These are phyloP conservation scores for Xerocomus potaroensis DNA, from an alignment of 768 basidiomycete genomes.

Conservation along the genomic window DNA sequence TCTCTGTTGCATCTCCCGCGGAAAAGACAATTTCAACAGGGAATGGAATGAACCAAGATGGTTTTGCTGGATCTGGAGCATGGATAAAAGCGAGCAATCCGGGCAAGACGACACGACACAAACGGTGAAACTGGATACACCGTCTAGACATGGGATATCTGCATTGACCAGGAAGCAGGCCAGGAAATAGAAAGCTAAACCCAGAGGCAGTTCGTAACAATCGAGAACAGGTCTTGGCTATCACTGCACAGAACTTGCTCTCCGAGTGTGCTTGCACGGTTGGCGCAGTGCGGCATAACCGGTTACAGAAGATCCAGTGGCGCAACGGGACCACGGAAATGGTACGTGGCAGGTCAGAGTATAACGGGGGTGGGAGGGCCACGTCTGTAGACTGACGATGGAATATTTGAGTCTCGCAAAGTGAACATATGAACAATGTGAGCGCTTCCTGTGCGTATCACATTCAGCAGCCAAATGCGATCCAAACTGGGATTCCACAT, in stretches of 20 bases:
- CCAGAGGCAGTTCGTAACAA: conserved; percentile 8
- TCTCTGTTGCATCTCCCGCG: conserved; percentile 50
- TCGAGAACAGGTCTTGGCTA: conserved; percentile 33
- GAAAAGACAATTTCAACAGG: conserved; percentile 39
- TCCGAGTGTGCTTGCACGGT: conserved; percentile 1
- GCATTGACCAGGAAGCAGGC: conserved; percentile 15
- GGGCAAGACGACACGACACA: conserved; percentile 2
- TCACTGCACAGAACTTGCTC: conserved; percentile 1
- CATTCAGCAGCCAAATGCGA: conserved; percentile 22
- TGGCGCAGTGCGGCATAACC: conserved; percentile 3
- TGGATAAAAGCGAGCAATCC: conserved; percentile 13
- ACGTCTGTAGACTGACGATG: conserved; percentile 14
- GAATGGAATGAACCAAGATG: conserved; percentile 13
- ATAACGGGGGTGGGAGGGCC: conserved; percentile 21
- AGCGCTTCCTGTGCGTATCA: conserved; percentile 35
- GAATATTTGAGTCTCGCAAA: conserved; percentile 12
- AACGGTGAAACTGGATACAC: conserved; percentile 12
- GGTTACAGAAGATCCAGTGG: conserved; percentile 17
- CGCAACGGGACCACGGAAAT: conserved; percentile 36
- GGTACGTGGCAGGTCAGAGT: conserved; percentile 27
- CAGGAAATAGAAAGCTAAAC: conserved; percentile 25
- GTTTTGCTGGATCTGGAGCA: conserved; percentile 9
- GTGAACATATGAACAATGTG: conserved; percentile 6
- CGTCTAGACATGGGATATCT: conserved; percentile 3
- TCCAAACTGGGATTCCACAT: conserved; percentile 20